phyloP scores from a whole-genome alignment of 345 rosid genomes.

The Bruguiera parviflora region DNA sequence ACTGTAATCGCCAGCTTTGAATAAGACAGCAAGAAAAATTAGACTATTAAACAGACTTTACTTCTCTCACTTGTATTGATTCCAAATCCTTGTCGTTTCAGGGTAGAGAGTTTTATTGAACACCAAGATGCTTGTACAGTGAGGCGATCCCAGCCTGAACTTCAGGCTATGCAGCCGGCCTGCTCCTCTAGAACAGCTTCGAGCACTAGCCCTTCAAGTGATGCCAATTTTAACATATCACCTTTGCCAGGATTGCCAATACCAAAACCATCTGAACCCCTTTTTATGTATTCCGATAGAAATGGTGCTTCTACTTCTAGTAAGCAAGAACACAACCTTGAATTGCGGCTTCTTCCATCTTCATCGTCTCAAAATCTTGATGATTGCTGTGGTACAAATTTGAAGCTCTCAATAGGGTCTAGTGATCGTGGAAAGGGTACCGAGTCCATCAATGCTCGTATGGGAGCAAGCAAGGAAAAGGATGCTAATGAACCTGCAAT shows the following conservation, averaged over 20 bases:
- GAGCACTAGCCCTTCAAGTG: constrained; percentile 68
- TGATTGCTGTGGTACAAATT: constrained; percentile 35
- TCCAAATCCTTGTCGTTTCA: constrained; percentile 16
- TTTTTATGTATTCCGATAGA: constrained; percentile 21
- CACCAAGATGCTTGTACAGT: constrained; percentile 74
- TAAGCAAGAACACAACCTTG: constrained; percentile 46
- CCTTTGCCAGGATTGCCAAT: constrained; percentile 27
- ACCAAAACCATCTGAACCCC: constrained; percentile 21
- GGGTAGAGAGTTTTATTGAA: constrained; percentile 87
- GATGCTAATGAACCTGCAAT: constrained; percentile 12
- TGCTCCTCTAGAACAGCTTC: constrained; percentile 74
- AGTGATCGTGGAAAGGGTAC: constrained; percentile 9
- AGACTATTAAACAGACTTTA: not conserved
- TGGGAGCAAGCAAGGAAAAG: constrained; percentile 17
- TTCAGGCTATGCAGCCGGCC: constrained; percentile 38
- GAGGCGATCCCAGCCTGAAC: constrained; percentile 48
- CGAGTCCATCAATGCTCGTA: not conserved
- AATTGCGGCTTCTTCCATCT: constrained; percentile 64
- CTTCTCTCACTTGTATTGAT: constrained; percentile 15
- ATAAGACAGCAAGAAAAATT: constrained; percentile 19
- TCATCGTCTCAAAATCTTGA: constrained; percentile 36
- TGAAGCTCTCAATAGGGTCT: constrained; percentile 68
- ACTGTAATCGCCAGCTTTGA: constrained; percentile 9
- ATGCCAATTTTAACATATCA: constrained; percentile 50
- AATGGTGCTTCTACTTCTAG: constrained; percentile 22